Evolutionary conservation across 306 rosid species (phyloP).

Genomic region (Cucurbita moschata): DNA sequence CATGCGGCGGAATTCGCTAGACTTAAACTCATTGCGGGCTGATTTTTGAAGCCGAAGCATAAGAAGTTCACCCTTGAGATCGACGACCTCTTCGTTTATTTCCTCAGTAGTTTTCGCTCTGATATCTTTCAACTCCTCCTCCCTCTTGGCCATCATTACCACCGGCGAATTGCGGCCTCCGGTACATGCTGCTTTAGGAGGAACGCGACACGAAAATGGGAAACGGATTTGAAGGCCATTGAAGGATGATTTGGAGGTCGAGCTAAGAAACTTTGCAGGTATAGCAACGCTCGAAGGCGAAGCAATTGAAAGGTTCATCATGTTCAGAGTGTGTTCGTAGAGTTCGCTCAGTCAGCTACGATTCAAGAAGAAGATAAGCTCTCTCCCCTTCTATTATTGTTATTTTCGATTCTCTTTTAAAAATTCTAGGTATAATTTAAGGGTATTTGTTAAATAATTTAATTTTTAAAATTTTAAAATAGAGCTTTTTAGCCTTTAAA

Average conservation of each 20-base stretch:
- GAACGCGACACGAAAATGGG: slow-evolving; percentile 20
- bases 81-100: slow-evolving; percentile 69
- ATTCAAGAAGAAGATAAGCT: neutral
- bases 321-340: neutral
- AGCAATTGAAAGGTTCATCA: slow-evolving; percentile 26
- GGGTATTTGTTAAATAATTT: too few species aligned
- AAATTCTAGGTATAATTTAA: too few species aligned
- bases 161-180: slow-evolving; percentile 24
- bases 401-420: neutral
- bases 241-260: slow-evolving; percentile 28
- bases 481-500: too few species aligned
- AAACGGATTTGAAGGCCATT: slow-evolving; percentile 24
- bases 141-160: slow-evolving; percentile 81
- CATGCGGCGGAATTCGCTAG: slow-evolving; percentile 78
- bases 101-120: slow-evolving; percentile 48
- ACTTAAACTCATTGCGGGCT: slow-evolving; percentile 58
- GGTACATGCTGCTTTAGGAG: slow-evolving; percentile 7
- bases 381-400: neutral
- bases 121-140: slow-evolving; percentile 59
- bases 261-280: slow-evolving; percentile 15
- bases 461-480: too few species aligned
- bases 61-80: slow-evolving; percentile 82
- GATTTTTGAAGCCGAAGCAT: slow-evolving; percentile 88
- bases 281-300: slow-evolving; percentile 23
- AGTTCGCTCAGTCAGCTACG: neutral